Evolutionary conservation across 1,284 basidiomycete species (phyloP), one percentile per base, ranked within the genome.

Genomic region (Irpex lacteus): DNA sequence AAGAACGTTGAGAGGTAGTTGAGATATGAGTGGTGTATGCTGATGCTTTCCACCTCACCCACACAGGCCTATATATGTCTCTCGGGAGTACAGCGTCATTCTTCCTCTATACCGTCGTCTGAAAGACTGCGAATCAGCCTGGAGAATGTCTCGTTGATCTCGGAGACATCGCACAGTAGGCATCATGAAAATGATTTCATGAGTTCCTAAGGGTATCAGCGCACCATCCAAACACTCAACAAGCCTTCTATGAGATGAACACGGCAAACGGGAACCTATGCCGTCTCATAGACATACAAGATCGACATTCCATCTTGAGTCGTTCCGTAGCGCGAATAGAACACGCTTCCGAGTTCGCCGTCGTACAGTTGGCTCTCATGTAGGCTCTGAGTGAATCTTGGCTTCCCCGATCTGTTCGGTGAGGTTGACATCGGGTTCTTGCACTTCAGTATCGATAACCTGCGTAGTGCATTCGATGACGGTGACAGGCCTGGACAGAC

Each of bases 91-190:
- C 26, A 26, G 26, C 26, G 26, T 26, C 26, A 26, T 26, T 26
- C 26, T 26, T 26, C 26, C 26, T 26, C 26, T 26, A 26, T 26
- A 47, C 36, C 21, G 11, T 18, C 18, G 34, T 47, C 15, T 18
- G 19, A 19, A 13, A 37, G 32, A 26, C 19, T 34, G 61, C 40
- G 38, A 50, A 62, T 3, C 15, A 37, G 21, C 19, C 40, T 26
- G 52, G 18, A 44, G 40, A 59, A 44, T 32, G 9, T 58, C 36
- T 59, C 58, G 58, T 44, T 59, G 58, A 59, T 59, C 58, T 59
- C 58, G 58, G 58, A 32, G 18, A 59, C 11, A 8, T 2, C 11
- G 34, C 6, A 11, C 34, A 13, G 11, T 7, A 13, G 54, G 11
- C 6, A 56, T 32, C 6, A 9, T n/a, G 8, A 18, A 19, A 18